These are phyloP conservation scores for Agrocybe chaxingu DNA, from an alignment of 768 basidiomycete species.

Conservation along the genomic window DNA sequence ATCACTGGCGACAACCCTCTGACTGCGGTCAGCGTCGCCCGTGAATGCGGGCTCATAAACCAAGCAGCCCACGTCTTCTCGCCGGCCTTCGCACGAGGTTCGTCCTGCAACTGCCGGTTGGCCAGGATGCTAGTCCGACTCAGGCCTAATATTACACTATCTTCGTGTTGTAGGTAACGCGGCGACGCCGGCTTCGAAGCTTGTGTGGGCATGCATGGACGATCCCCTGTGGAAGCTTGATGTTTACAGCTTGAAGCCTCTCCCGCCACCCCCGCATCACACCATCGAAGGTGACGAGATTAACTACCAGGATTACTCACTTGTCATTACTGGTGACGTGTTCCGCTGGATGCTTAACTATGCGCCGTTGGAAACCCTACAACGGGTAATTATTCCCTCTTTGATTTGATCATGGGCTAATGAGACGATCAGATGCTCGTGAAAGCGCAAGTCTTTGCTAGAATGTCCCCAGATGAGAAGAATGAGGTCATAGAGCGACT, in stretches of 20 bases:
- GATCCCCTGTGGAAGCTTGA: slow-evolving; percentile 84
- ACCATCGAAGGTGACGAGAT: slow-evolving; percentile 69
- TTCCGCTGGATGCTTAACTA: slow-evolving; percentile 99
- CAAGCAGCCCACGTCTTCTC: slow-evolving; percentile 88
- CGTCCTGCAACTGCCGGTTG: slow-evolving; percentile 2
- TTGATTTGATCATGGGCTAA: background rate
- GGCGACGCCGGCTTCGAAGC: slow-evolving; percentile 48
- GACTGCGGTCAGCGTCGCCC: slow-evolving; percentile 94
- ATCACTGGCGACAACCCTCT: slow-evolving; percentile 97
- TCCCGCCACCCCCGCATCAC: slow-evolving; percentile 66
- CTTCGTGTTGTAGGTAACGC: slow-evolving; percentile 46
- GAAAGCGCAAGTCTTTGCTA: slow-evolving; percentile 92
- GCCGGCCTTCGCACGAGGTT: slow-evolving; percentile 77
- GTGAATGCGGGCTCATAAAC: slow-evolving; percentile 88
- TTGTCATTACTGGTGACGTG: slow-evolving; percentile 91
- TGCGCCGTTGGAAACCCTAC: slow-evolving; percentile 89
- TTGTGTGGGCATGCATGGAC: slow-evolving; percentile 94
- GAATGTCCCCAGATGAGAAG: slow-evolving; percentile 99
- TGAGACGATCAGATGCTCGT: slow-evolving; percentile 83
- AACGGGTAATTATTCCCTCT: slow-evolving; percentile 52
- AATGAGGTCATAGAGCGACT: slow-evolving; percentile 96
- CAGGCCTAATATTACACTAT: background rate
- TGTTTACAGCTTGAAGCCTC: slow-evolving; percentile 81
- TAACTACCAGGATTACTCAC: slow-evolving; percentile 81
- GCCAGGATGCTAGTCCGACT: too few relatives aligned